phyloP scores from a whole-genome alignment of 176 grass and related monocot species.

The Carex scoparia region DNA sequence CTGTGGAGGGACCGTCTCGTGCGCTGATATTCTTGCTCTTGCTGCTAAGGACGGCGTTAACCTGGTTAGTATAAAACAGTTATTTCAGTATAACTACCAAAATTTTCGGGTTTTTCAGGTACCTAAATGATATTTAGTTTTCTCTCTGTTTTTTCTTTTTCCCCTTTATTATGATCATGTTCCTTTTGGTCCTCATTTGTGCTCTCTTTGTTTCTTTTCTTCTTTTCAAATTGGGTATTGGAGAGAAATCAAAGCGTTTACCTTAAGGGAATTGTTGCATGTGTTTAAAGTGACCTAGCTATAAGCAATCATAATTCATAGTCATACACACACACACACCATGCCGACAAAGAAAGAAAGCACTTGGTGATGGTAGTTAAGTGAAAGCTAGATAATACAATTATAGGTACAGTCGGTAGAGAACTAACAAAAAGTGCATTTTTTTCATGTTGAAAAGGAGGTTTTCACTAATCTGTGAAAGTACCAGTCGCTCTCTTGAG shows the following conservation, averaged over 20 bases:
- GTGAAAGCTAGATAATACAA: not conserved
- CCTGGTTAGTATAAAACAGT: slow-evolving; percentile 33
- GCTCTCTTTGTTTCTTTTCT: not conserved
- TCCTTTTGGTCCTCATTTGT: not conserved
- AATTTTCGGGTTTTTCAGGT: not conserved
- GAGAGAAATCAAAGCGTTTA: not conserved
- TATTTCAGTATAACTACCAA: not conserved
- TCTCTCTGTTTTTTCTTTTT: not conserved
- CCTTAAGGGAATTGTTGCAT: not conserved
- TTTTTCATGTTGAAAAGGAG: not conserved
- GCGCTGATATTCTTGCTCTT: slow-evolving; percentile 86
- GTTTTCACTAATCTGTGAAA: not conserved
- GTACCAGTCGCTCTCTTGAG: slow-evolving; percentile 20
- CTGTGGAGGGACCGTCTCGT: slow-evolving; percentile 50
- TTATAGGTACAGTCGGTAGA: not conserved
- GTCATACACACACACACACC: not conserved
- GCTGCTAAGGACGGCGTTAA: slow-evolving; percentile 69
- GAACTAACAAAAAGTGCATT: not conserved
- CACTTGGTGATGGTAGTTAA: not conserved
- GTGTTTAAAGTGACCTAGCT: not conserved
- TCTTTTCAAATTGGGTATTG: not conserved
- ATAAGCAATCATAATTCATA: not conserved
- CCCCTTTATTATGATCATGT: not conserved
- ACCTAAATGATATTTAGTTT: not conserved
- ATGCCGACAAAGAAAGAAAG: not conserved